Percentiles rank a stretch among this genome's conserved stretches.
phyloP scores from a whole-genome alignment of 192 early-diverging fungal species.

The Chytriomyces hyalinus region DNA sequence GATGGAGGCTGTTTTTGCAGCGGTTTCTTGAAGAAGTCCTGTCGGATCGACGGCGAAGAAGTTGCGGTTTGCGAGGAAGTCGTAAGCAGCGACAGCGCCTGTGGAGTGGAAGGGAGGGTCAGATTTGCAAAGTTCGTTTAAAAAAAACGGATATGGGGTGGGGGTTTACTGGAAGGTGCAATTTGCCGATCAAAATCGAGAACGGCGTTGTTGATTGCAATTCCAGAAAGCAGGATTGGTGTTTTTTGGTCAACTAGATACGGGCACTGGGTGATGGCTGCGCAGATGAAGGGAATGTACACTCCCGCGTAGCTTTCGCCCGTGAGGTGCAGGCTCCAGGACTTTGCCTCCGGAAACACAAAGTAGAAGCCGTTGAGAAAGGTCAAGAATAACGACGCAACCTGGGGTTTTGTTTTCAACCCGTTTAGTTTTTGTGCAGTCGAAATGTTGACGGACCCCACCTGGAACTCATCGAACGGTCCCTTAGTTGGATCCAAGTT shows the following conservation, averaged over 20 bases:
- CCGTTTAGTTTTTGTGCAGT: not conserved
- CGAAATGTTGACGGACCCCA: not conserved
- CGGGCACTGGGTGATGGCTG: conserved; percentile 33
- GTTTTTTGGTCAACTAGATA: not conserved
- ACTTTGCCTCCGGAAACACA: conserved; percentile 40
- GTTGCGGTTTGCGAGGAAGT: not conserved
- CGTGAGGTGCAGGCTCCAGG: conserved; percentile 45
- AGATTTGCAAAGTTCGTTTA: no score
- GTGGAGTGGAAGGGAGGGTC: no score
- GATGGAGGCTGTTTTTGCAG: not conserved
- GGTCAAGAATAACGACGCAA: conserved; percentile 36
- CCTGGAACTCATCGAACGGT: conserved; percentile 8
- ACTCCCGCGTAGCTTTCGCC: conserved; percentile 51
- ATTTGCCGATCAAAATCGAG: conserved; percentile 16
- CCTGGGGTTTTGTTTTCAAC: not conserved
- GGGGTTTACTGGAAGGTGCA: not conserved
- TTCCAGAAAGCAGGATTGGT: not conserved
- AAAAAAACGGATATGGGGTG: no score
- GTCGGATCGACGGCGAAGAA: not conserved
- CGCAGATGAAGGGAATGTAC: conserved; percentile 51
- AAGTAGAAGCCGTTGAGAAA: conserved; percentile 47
- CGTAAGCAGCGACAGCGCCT: not conserved
- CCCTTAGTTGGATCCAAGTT: not conserved
- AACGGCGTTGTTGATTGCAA: conserved; percentile 36
- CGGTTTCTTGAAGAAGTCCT: not conserved